Conservation (phyloP, 768 basidiomycete species). For the Calocera viscosa region DNA sequence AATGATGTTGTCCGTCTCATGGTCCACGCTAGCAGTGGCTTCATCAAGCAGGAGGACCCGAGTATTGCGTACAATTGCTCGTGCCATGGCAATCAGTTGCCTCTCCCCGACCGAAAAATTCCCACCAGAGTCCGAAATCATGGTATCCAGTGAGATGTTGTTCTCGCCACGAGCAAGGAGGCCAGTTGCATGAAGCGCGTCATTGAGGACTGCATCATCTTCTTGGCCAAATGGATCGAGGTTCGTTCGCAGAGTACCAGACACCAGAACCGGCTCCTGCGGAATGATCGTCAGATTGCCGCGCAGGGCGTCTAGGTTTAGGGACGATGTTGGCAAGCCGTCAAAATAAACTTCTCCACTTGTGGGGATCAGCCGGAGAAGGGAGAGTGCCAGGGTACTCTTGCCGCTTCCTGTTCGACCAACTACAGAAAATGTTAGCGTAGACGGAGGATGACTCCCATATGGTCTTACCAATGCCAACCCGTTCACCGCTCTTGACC, state of each 20-base stretch:
- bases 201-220: slow-evolving; percentile 41
- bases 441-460: neutral
- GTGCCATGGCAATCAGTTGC: slow-evolving; percentile 47
- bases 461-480: slow-evolving; percentile 40
- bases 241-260: slow-evolving; percentile 45
- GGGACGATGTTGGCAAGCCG: slow-evolving; percentile 34
- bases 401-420: slow-evolving; percentile 49
- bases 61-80: slow-evolving; percentile 45
- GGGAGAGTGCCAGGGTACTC: slow-evolving; percentile 41
- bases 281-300: slow-evolving; percentile 52
- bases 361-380: slow-evolving; percentile 46
- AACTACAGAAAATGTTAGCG: slow-evolving; percentile 26
- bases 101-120: slow-evolving; percentile 49
- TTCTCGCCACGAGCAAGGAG: slow-evolving; percentile 22
- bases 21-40: slow-evolving; percentile 38
- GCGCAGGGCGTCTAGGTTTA: slow-evolving; percentile 48
- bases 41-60: slow-evolving; percentile 50
- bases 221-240: slow-evolving; percentile 48
- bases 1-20: slow-evolving; percentile 45
- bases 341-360: slow-evolving; percentile 46
- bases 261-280: slow-evolving; percentile 39
- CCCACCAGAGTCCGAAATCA: slow-evolving; percentile 34
- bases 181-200: slow-evolving; percentile 39
- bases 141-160: slow-evolving; percentile 35
- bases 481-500: slow-evolving; percentile 44